Base-by-base conservation (phyloP, 768 basidiomycete species). In the Dioszegia hungarica region DNA sequence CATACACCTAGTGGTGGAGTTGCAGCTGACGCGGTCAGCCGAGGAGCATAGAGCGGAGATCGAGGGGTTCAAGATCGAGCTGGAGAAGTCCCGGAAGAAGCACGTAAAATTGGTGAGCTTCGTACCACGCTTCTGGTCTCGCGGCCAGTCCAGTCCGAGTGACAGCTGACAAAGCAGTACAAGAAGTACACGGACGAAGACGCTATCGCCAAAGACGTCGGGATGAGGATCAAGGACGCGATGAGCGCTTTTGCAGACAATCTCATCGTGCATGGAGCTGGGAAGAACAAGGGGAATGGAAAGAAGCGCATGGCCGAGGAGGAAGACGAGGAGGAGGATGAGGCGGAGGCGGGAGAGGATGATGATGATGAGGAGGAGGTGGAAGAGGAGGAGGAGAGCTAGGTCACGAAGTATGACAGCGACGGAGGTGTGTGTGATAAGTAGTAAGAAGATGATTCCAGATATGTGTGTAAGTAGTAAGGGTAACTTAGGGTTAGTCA, bases 101-200 rank as follows among this genome's bases (percentile, higher is more conserved):
- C 36, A 27, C 17, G 33, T 38, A 6, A 45, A 46, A 10, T 29
- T 52, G 31, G 60, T 61, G 29, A 53, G 60, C 39, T 2, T n/a
- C 28, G 1, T 17, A 3, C 17, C 15, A 11, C 19, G 17, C 15
- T 9, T 19, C 19, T 25, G 6, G 10, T 17, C 9, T 14, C 31
- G 22, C 9, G 45, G 15, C 6, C 29, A 22, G 14, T n/a, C n/a
- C 31, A 14, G 25, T 33, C 27, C 11, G 9, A 29, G 15, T 12
- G 29, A 3, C 27, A 27, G 33, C 39, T 33, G 31, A 47, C 31
- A 29, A 17, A 17, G 4, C 49, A 63, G 62, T 22, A 53, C 6
- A 25, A 57, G 37, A 60, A 63, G 31, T 51, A 38, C n/a, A 59
- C 54, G 3, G 62, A 63, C 25, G 17, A 50, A 31, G 44, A 51